A percentile compares a stretch with the other conserved stretches of the same genome.
These are phyloP conservation scores for Pyrenula aspistea DNA, from an alignment of 495 filamentous ascomycete species.

Conservation along the genomic window DNA sequence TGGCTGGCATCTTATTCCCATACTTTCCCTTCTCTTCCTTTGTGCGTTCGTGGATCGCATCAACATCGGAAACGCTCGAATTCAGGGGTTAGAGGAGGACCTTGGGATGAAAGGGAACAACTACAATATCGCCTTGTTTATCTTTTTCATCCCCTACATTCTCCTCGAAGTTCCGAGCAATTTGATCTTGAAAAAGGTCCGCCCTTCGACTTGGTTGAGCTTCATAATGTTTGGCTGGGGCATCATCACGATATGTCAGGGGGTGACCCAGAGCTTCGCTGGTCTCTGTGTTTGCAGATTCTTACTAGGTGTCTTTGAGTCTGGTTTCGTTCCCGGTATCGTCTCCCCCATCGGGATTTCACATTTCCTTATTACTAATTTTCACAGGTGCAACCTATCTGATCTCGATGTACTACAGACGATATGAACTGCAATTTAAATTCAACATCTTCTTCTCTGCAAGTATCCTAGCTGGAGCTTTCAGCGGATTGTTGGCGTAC, in stretches of 20 bases:
- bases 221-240: conserved; percentile 44
- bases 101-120: conserved; percentile 41
- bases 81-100: conserved; percentile 47
- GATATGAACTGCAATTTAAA: conserved; percentile 47
- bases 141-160: conserved; percentile 58
- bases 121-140: conserved; percentile 49
- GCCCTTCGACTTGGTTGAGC: conserved; percentile 45
- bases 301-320: conserved; percentile 45
- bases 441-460: conserved; percentile 47
- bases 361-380: not conserved
- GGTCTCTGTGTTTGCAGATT: conserved; percentile 42
- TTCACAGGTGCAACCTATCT: conserved; percentile 30
- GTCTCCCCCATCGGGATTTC: not conserved
- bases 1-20: conserved; percentile 28
- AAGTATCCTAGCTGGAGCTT: conserved; percentile 43
- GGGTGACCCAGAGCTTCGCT: conserved; percentile 37
- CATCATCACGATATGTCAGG: conserved; percentile 43
- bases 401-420: conserved; percentile 51
- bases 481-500: conserved; percentile 53
- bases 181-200: conserved; percentile 51
- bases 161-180: conserved; percentile 55
- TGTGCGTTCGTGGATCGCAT: conserved; percentile 30
- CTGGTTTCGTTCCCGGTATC: conserved; percentile 43
- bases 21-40: conserved; percentile 24
- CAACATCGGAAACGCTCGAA: conserved; percentile 52